phyloP scores from a whole-genome alignment of 108 stramenopile genomes.

The Skeletonema grethae region DNA sequence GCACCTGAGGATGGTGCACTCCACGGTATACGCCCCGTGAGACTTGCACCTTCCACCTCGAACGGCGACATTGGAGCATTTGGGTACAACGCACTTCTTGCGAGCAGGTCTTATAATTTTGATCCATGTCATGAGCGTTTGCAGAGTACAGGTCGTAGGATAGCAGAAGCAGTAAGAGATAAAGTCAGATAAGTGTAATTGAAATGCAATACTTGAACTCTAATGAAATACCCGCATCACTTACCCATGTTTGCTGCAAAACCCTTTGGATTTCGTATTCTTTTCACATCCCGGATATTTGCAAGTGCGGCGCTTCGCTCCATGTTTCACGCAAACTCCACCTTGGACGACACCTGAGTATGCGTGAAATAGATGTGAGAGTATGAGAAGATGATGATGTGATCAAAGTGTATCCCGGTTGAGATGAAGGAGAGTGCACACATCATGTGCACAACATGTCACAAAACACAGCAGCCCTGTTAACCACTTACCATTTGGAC shows the following conservation, averaged over 20 bases:
- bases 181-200: too few relatives aligned
- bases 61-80: slow-evolving; percentile 25
- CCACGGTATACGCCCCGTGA: slow-evolving; percentile 20
- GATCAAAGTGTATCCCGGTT: too few relatives aligned
- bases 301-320: slow-evolving; percentile 26
- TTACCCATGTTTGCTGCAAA: not conserved
- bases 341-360: slow-evolving; percentile 20
- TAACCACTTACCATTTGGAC: not conserved
- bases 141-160: too few relatives aligned
- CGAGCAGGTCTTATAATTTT: slow-evolving; percentile 1
- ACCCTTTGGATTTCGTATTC: not conserved
- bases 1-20: not conserved
- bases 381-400: not conserved
- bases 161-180: too few relatives aligned
- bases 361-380: not conserved
- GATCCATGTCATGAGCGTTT: too few relatives aligned
- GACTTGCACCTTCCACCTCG: slow-evolving; percentile 28
- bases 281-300: slow-evolving; percentile 20
- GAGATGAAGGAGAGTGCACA: too few relatives aligned
- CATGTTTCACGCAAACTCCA: slow-evolving; percentile 27
- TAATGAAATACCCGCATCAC: too few relatives aligned
- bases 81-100: slow-evolving; percentile 15
- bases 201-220: too few relatives aligned
- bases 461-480: too few relatives aligned
- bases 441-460: too few relatives aligned